These are phyloP conservation scores for Globisporangium iwayamae DNA, from an alignment of 352 stramenopile species.

Conservation along the genomic window DNA sequence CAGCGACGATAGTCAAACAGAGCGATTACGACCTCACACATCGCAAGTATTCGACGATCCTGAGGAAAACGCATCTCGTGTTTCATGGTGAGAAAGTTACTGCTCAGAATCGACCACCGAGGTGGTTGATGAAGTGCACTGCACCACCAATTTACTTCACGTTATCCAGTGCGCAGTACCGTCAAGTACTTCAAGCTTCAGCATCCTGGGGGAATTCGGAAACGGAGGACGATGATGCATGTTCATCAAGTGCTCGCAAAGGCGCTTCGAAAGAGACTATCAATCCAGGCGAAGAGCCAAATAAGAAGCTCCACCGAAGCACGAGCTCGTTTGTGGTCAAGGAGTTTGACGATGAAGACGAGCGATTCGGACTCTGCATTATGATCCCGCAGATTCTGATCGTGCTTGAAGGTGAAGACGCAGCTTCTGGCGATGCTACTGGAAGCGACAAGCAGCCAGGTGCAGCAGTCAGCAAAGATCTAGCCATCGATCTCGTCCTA, in stretches of 20 bases:
- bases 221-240: neutral
- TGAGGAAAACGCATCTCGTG: slow-evolving; percentile 55
- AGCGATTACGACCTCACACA: slow-evolving; percentile 33
- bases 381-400: slow-evolving; percentile 66
- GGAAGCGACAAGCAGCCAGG: neutral
- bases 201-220: slow-evolving; percentile 41
- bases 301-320: slow-evolving; percentile 6
- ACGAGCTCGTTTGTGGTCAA: slow-evolving; percentile 16
- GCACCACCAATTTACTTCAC: slow-evolving; percentile 73
- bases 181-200: slow-evolving; percentile 63
- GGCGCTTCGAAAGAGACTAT: neutral
- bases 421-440: neutral
- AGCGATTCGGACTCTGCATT: slow-evolving; percentile 52
- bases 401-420: slow-evolving; percentile 52
- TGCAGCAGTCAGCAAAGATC: slow-evolving; percentile 3
- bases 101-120: slow-evolving; percentile 31
- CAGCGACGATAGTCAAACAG: slow-evolving; percentile 14
- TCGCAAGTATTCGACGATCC: slow-evolving; percentile 55
- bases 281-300: neutral
- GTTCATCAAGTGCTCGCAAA: too few relatives aligned
- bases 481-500: slow-evolving; percentile 58
- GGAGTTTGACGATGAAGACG: slow-evolving; percentile 61
- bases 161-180: slow-evolving; percentile 60
- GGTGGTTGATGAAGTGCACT: slow-evolving; percentile 62
- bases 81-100: slow-evolving; percentile 59